Percentiles rank a stretch among this genome's conserved stretches.
phyloP scores from a whole-genome alignment of 176 grass and related monocot genomes.

The Oryza coarctata region DNA sequence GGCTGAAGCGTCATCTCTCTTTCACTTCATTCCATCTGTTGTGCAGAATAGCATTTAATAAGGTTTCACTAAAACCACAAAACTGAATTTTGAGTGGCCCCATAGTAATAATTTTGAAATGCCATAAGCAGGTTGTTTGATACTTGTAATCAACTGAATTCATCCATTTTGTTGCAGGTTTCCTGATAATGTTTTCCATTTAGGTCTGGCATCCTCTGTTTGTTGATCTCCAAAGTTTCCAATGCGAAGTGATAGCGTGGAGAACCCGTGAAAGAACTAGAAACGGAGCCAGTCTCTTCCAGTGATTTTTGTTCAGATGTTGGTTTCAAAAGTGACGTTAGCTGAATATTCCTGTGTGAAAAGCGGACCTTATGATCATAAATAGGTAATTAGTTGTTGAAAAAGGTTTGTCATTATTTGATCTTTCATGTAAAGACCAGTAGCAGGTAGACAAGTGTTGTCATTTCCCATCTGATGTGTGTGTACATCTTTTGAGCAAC shows the following conservation, averaged over 20 bases:
- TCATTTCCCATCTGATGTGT: constrained; percentile 7
- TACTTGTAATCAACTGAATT: not conserved
- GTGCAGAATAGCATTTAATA: not conserved
- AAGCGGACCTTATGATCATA: constrained; percentile 22
- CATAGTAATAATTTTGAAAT: not conserved
- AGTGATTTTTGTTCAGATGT: constrained; percentile 45
- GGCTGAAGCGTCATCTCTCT: not conserved
- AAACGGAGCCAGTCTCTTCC: not conserved
- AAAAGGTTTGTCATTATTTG: constrained; percentile 22
- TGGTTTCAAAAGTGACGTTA: constrained; percentile 33
- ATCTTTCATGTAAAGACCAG: constrained; percentile 29
- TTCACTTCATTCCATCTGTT: not conserved
- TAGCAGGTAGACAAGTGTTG: constrained; percentile 28
- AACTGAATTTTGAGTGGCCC: not conserved
- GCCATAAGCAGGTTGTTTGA: not conserved
- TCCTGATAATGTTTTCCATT: constrained; percentile 4
- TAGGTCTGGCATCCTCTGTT: constrained; percentile 35
- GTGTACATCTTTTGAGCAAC: constrained; percentile 27
- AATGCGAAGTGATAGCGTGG: not conserved
- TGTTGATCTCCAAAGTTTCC: constrained; percentile 29
- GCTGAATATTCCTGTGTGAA: constrained; percentile 6
- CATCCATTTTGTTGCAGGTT: constrained; percentile 31
- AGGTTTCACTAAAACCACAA: not conserved
- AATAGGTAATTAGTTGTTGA: constrained; percentile 24
- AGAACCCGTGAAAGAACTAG: constrained; percentile 2